phyloP scores from a whole-genome alignment of 108 stramenopile species.

The Nannochloropsis granulata region DNA sequence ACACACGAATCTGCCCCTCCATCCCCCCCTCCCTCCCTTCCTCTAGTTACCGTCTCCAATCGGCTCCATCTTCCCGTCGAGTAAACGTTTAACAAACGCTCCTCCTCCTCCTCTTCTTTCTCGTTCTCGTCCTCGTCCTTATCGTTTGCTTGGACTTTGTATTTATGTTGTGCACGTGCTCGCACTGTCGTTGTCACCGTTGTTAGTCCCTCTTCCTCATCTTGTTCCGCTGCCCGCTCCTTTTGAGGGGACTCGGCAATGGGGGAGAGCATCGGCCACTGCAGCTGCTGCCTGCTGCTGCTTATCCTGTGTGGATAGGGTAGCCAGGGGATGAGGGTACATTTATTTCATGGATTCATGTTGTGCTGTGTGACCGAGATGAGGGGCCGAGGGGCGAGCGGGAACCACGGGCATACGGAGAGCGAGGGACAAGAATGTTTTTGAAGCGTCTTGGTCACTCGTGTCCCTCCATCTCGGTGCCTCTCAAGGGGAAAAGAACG shows the following conservation, averaged over 20 bases:
- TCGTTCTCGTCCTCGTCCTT: not conserved
- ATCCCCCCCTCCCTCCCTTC: not conserved
- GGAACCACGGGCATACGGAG: too few species aligned
- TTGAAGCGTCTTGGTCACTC: too few species aligned
- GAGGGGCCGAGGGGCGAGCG: too few species aligned
- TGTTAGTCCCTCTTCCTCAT: not conserved
- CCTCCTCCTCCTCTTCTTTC: not conserved
- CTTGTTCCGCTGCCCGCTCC: not conserved
- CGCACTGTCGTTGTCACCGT: not conserved
- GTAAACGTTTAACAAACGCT: not conserved
- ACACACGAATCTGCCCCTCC: not conserved
- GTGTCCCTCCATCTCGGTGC: too few species aligned
- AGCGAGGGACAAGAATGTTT: too few species aligned
- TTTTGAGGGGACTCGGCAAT: not conserved
- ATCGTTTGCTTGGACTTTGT: not conserved
- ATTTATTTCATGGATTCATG: too few species aligned
- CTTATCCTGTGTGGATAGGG: too few species aligned
- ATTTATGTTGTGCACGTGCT: too few species aligned
- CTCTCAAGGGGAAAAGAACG: too few species aligned
- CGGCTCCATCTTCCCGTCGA: not conserved
- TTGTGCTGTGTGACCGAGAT: too few species aligned
- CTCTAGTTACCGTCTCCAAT: not conserved
- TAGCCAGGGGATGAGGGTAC: too few species aligned
- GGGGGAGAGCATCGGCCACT: not conserved
- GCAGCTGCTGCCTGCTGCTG: too few species aligned